Evolutionary conservation across 1,139 yeast genomes (phyloP).

Genomic region (Zygosaccharomyces pseudobailii): DNA sequence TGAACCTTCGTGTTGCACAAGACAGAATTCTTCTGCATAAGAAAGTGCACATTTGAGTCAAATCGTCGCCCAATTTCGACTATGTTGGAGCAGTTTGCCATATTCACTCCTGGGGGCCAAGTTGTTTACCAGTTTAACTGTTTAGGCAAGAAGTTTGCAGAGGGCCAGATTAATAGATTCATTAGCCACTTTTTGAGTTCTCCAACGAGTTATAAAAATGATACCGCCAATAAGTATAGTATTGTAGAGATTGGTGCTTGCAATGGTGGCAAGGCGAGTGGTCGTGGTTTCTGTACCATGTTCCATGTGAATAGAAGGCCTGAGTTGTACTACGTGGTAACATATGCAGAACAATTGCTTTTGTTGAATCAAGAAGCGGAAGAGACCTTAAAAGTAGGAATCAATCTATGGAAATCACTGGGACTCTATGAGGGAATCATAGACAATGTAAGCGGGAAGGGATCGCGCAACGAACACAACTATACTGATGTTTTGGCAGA

Average conservation of each 20-base stretch:
- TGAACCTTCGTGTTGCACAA: background rate
- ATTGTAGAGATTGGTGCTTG: slow-evolving; percentile 26
- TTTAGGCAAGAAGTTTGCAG: slow-evolving; percentile 44
- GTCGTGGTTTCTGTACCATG: slow-evolving; percentile 35
- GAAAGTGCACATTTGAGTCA: background rate
- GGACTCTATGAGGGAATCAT: slow-evolving; percentile 26
- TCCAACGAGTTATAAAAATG: slow-evolving; percentile 27
- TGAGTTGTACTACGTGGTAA: slow-evolving; percentile 28
- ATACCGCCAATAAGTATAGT: slow-evolving; percentile 34
- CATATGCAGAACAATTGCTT: slow-evolving; percentile 32
- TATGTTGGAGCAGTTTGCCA: slow-evolving; percentile 54
- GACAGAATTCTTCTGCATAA: background rate
- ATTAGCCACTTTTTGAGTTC: slow-evolving; percentile 36
- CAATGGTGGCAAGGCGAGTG: slow-evolving; percentile 31
- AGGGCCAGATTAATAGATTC: slow-evolving; percentile 48
- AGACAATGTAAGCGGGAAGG: slow-evolving; percentile 29
- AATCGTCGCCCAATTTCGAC: background rate
- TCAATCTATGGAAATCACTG: slow-evolving; percentile 29
- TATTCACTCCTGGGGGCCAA: slow-evolving; percentile 55
- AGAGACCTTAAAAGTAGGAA: slow-evolving; percentile 28
- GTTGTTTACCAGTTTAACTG: slow-evolving; percentile 49
- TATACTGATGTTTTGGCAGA: slow-evolving; percentile 23
- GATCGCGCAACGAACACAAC: slow-evolving; percentile 23
- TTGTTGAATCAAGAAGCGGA: slow-evolving; percentile 35
- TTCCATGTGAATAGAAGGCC: slow-evolving; percentile 29